Evolutionary conservation across 805 yeast species (phyloP).

Genomic region (Candida boleticola): DNA sequence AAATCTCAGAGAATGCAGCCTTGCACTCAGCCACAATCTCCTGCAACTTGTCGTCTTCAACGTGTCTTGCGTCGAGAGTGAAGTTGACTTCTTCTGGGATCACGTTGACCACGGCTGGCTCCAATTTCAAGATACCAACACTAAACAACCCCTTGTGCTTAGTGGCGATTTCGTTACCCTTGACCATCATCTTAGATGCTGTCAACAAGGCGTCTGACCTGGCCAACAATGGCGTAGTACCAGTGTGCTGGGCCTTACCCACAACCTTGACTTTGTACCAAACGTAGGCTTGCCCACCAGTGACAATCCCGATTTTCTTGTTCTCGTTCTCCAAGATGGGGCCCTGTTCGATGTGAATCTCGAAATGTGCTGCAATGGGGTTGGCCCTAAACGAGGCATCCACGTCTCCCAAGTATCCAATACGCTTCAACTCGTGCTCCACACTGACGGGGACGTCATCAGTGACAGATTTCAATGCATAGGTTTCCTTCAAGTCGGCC

Average conservation of each 20-base stretch:
- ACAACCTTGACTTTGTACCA: slow-evolving; percentile 59
- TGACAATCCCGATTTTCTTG: slow-evolving; percentile 62
- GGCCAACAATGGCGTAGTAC: slow-evolving; percentile 64
- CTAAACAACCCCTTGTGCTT: slow-evolving; percentile 53
- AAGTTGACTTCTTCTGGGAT: slow-evolving; percentile 62
- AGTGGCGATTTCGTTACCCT: slow-evolving; percentile 54
- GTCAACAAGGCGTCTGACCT: slow-evolving; percentile 63
- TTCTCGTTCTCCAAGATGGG: slow-evolving; percentile 59
- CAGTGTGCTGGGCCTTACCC: slow-evolving; percentile 72
- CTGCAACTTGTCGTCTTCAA: slow-evolving; percentile 40
- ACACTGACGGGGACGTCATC: slow-evolving; percentile 51
- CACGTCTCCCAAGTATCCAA: slow-evolving; percentile 58
- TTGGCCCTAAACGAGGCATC: slow-evolving; percentile 48
- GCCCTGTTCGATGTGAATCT: slow-evolving; percentile 76
- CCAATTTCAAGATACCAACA: slow-evolving; percentile 55
- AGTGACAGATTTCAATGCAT: slow-evolving; percentile 51
- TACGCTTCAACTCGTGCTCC: slow-evolving; percentile 52
- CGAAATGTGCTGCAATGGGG: slow-evolving; percentile 69
- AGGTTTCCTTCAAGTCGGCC: slow-evolving; percentile 45
- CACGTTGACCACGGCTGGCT: slow-evolving; percentile 65
- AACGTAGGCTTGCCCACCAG: slow-evolving; percentile 62
- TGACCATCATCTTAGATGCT: slow-evolving; percentile 54
- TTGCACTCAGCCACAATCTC: slow-evolving; percentile 38
- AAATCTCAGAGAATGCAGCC: slow-evolving; percentile 34
- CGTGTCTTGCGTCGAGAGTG: slow-evolving; percentile 60